A percentile compares a stretch with the other conserved stretches of the same genome.
Evolutionary conservation across 1,284 basidiomycete genomes (phyloP).

Genomic region (Papiliotrema fonsecae): DNA sequence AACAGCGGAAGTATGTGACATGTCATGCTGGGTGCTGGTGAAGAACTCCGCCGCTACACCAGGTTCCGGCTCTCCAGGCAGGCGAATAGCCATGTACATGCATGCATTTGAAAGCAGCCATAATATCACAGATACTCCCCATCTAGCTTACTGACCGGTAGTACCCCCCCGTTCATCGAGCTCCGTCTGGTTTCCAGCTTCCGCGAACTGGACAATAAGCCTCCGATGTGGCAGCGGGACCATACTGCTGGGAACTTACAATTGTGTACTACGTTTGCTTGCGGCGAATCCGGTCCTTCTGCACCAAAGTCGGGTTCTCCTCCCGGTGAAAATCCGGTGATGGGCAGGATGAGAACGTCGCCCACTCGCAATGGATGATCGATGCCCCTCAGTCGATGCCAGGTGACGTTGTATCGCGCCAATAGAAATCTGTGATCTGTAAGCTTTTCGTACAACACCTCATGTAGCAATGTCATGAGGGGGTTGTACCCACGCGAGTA

Average conservation of each 20-base stretch:
- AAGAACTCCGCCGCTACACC: too few relatives aligned
- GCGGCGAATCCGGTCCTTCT: constrained; percentile 24
- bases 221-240: background rate
- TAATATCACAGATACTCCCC: too few relatives aligned
- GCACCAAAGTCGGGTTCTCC: constrained; percentile 34
- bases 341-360: constrained; percentile 46
- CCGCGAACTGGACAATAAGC: constrained; percentile 20
- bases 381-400: constrained; percentile 42
- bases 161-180: too few relatives aligned
- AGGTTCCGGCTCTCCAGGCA: too few relatives aligned
- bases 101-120: too few relatives aligned
- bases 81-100: too few relatives aligned
- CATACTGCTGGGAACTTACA: constrained; percentile 18
- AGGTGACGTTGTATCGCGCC: constrained; percentile 42
- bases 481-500: constrained; percentile 31
- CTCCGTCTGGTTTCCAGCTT: too few relatives aligned
- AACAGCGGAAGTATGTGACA: too few relatives aligned
- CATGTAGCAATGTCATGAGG: background rate
- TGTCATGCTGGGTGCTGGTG: too few relatives aligned
- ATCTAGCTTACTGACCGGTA: too few relatives aligned
- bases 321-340: constrained; percentile 43
- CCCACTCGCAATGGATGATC: constrained; percentile 43
- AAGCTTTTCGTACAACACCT: background rate
- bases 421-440: constrained; percentile 32
- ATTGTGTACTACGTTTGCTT: constrained; percentile 34